Percentiles rank a stretch among this genome's conserved stretches.
phyloP scores from a whole-genome alignment of 2,329 filamentous ascomycete species.

The Fusarium hostae region DNA sequence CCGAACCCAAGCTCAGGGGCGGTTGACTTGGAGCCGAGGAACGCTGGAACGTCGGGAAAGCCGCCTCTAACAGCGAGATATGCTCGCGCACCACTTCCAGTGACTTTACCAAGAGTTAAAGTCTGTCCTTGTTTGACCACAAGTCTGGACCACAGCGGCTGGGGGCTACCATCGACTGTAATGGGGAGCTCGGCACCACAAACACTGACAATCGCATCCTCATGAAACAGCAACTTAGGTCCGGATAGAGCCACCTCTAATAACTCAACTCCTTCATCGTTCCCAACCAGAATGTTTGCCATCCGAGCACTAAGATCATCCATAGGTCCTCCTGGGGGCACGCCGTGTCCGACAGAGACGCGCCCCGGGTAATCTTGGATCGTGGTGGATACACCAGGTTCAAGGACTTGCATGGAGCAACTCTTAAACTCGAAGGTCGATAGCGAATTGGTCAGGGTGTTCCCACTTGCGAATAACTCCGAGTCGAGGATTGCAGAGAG shows the following conservation, averaged over 20 bases:
- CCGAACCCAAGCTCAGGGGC: slow-evolving; percentile 67
- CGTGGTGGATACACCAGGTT: not conserved
- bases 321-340: not conserved
- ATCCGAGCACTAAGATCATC: not conserved
- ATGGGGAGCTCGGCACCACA: not conserved
- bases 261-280: not conserved
- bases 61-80: slow-evolving; percentile 20
- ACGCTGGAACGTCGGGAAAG: slow-evolving; percentile 59
- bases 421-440: not conserved
- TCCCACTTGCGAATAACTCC: not conserved
- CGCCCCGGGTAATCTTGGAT: not conserved
- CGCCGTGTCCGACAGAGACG: not conserved
- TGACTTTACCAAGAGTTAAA: not conserved
- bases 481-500: not conserved
- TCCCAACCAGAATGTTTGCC: not conserved
- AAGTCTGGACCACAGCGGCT: not conserved
- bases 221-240: not conserved
- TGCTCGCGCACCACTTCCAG: not conserved
- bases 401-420: not conserved
- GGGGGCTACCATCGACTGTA: not conserved
- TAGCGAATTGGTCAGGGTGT: not conserved
- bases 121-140: not conserved
- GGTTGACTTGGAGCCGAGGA: slow-evolving; percentile 69
- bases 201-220: not conserved
- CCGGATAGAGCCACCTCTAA: not conserved